Evolutionary conservation across 805 yeast species (phyloP), one percentile per base, ranked within the genome.

Genomic region (Zygoascus bituminiphila): DNA sequence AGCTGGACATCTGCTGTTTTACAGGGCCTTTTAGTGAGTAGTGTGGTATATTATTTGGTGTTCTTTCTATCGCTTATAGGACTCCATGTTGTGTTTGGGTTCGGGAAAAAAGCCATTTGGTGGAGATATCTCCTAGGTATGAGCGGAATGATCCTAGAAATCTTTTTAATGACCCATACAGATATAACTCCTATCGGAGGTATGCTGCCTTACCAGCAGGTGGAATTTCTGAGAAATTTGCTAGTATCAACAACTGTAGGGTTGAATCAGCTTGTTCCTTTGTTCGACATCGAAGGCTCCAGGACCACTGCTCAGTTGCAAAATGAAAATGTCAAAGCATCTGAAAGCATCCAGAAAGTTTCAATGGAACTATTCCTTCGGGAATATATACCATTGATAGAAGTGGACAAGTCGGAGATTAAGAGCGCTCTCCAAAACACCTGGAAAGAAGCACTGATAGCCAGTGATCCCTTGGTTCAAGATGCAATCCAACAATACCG

Each of bases 61-160:
- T 36, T 17, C 21, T 36, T 17, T 15, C 14, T 36, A 15, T 36
- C 39, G 10, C 7, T 36, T 14, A 14, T 20, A 12, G 39, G 39
- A 17, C 22, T 36, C 10, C 17, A 36, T 36, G 46, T 52, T 26
- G 20, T 55, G 23, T 45, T 61, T 46, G 51, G 51, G 12, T 25
- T 50, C 23, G 53, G 54, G 19, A 49, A 44, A 14, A 24, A 43
- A 0, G 62, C 57, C 19, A 38, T 49, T 5, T 41, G 52, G 46
- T 62, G 64, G 65, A 51, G 63, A 4, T 54, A 51, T 47, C 52
- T 45, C 23, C 48, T 54, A 7, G 42, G 59, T 21, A 33, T 49
- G 4, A 48, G 49, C 15, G 55, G 53, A 33, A 45, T 56, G 10
- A 33, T 50, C 14, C 25, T 53, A 19, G 65, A 62, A 47, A n/a